Evolutionary conservation across 768 basidiomycete genomes (phyloP).

Genomic region (Mycena alexandri): DNA sequence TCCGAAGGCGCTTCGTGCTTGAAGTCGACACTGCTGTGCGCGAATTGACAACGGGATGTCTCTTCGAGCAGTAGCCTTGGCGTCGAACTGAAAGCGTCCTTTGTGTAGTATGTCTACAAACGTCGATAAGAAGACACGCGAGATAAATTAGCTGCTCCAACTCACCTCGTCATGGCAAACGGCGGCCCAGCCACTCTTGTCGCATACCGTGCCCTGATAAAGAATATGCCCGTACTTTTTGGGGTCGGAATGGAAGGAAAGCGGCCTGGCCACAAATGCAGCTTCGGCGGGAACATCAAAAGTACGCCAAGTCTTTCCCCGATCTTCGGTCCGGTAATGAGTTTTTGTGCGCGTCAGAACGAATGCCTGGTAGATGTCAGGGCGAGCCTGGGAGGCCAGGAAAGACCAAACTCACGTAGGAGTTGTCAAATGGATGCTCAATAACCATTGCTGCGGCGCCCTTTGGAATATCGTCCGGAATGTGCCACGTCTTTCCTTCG

Average conservation of each 20-base stretch:
- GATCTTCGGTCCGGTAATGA: slow-evolving; percentile 91
- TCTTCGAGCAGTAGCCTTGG: slow-evolving; percentile 74
- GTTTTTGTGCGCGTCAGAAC: slow-evolving; percentile 78
- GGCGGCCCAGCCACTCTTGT: slow-evolving; percentile 62
- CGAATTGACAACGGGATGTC: slow-evolving; percentile 88
- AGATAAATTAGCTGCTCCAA: slow-evolving; percentile 8
- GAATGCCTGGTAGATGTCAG: slow-evolving; percentile 75
- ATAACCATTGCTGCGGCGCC: slow-evolving; percentile 80
- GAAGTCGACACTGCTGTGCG: slow-evolving; percentile 88
- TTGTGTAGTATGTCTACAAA: slow-evolving; percentile 90
- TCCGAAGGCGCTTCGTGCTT: slow-evolving; percentile 79
- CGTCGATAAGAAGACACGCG: slow-evolving; percentile 25
- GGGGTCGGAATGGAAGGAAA: slow-evolving; percentile 90
- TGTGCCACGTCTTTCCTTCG: slow-evolving; percentile 83
- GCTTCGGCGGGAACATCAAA: slow-evolving; percentile 79
- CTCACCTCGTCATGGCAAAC: slow-evolving; percentile 82
- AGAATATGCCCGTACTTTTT: slow-evolving; percentile 79
- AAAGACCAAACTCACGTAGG: slow-evolving; percentile 63
- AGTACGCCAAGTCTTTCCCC: slow-evolving; percentile 87
- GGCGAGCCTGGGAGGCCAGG: slow-evolving; percentile 42
- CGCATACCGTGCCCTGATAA: slow-evolving; percentile 82
- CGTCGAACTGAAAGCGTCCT: slow-evolving; percentile 78
- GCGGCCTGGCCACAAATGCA: slow-evolving; percentile 69
- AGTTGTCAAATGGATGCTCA: slow-evolving; percentile 88
- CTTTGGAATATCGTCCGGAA: slow-evolving; percentile 62